Evolutionary conservation across 352 stramenopile species (phyloP).

Genomic region (Phytophthora vignae): DNA sequence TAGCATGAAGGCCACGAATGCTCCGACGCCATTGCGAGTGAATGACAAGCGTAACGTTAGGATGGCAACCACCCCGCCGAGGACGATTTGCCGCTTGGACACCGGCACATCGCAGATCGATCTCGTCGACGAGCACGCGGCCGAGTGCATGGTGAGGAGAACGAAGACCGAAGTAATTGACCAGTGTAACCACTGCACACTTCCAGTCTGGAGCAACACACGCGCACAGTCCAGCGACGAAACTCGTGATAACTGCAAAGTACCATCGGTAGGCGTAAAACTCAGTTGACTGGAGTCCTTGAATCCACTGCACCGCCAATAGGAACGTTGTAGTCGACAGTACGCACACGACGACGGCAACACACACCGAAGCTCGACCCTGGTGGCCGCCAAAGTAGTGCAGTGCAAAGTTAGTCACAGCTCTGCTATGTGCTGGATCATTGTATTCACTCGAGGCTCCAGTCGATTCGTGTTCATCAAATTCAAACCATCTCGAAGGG

Average conservation of each 20-base stretch:
- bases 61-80: slow-evolving; percentile 34
- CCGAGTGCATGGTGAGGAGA: slow-evolving; percentile 46
- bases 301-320: background rate
- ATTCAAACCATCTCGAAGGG: background rate
- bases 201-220: slow-evolving; percentile 44
- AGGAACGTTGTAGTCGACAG: slow-evolving; percentile 1
- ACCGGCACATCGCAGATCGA: background rate
- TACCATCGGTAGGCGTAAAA: slow-evolving; percentile 45
- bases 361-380: background rate
- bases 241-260: slow-evolving; percentile 29
- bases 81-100: slow-evolving; percentile 14
- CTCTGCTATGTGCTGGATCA: background rate
- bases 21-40: slow-evolving; percentile 1
- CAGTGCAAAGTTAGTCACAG: slow-evolving; percentile 7
- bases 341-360: background rate
- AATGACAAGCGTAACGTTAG: slow-evolving; percentile 38
- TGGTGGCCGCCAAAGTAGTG: slow-evolving; percentile 5
- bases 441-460: background rate
- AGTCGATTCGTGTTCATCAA: background rate
- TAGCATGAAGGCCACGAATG: slow-evolving; percentile 43
- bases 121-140: slow-evolving; percentile 25
- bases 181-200: slow-evolving; percentile 36
- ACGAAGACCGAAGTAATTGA: slow-evolving; percentile 42
- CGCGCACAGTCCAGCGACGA: slow-evolving; percentile 38
- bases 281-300: slow-evolving; percentile 20